phyloP scores from a whole-genome alignment of 805 yeast species.

The Ogataea saltuana region DNA sequence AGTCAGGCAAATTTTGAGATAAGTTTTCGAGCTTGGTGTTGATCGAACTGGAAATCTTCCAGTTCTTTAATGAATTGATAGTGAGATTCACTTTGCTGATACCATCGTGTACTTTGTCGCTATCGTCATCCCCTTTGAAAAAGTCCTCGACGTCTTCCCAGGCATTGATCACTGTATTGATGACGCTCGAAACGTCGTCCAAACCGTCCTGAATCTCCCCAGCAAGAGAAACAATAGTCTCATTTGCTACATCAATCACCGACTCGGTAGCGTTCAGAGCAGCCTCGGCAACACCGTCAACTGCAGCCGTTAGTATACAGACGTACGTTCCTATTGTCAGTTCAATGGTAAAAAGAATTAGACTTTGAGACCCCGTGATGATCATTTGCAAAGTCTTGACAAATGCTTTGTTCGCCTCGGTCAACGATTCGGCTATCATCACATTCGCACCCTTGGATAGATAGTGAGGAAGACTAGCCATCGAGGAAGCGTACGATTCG shows the following conservation, averaged over 20 bases:
- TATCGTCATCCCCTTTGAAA: slow-evolving; percentile 49
- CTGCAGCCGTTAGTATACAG: slow-evolving; percentile 73
- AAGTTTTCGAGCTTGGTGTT: slow-evolving; percentile 55
- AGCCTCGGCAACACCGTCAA: slow-evolving; percentile 69
- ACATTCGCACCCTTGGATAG: slow-evolving; percentile 55
- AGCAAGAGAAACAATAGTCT: slow-evolving; percentile 54
- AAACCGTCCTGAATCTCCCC: slow-evolving; percentile 67
- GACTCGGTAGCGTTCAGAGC: slow-evolving; percentile 74
- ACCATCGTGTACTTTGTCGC: slow-evolving; percentile 32
- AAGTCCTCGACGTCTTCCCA: slow-evolving; percentile 50
- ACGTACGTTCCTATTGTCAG: slow-evolving; percentile 83
- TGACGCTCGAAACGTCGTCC: slow-evolving; percentile 53
- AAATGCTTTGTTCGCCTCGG: slow-evolving; percentile 49
- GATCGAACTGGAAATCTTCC: slow-evolving; percentile 67
- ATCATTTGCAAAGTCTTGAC: slow-evolving; percentile 44
- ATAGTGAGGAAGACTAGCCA: slow-evolving; percentile 55
- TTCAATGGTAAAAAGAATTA: slow-evolving; percentile 67
- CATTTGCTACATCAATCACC: slow-evolving; percentile 60
- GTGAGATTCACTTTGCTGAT: slow-evolving; percentile 58
- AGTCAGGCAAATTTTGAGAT: slow-evolving; percentile 59
- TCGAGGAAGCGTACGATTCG: slow-evolving; percentile 38
- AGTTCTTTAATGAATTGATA: slow-evolving; percentile 50
- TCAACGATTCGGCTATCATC: slow-evolving; percentile 48
- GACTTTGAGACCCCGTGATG: slow-evolving; percentile 56
- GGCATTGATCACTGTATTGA: slow-evolving; percentile 53